Evolutionary conservation across 371 early-diverging fungal genomes (phyloP).

Genomic region (Encephalitozoon romaleae): DNA sequence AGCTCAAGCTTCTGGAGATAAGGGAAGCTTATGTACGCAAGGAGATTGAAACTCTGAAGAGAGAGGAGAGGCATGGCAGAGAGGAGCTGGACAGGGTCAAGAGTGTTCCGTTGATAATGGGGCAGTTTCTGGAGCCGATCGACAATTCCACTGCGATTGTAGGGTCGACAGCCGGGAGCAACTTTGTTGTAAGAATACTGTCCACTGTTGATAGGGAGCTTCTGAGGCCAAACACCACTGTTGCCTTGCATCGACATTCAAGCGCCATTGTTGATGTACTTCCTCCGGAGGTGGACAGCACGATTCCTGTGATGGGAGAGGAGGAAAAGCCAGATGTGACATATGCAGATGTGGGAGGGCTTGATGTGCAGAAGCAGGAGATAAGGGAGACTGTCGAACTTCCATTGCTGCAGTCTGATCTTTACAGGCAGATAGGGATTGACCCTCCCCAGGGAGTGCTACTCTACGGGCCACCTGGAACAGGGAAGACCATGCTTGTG

Average conservation of each 20-base stretch:
- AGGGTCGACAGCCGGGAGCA: conserved; percentile 85
- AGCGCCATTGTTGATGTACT: conserved; percentile 71
- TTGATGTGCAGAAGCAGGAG: conserved; percentile 84
- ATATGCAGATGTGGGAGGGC: conserved; percentile 97
- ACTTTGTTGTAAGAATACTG: conserved; percentile 86
- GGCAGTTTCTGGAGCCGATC: conserved; percentile 95
- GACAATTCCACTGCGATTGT: conserved; percentile 94
- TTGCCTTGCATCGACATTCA: conserved; percentile 93
- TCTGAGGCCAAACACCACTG: conserved; percentile 86
- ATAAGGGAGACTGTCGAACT: conserved; percentile 92
- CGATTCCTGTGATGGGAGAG: conserved; percentile 59
- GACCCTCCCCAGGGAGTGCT: conserved; percentile 87
- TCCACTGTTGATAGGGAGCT: conserved; percentile 93
- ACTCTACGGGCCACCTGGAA: conserved; percentile 94
- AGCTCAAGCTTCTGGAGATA: conserved; percentile 78
- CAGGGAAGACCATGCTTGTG: conserved; percentile 94
- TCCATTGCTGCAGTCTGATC: conserved; percentile 85
- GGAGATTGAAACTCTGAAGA: conserved; percentile 85
- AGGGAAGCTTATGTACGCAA: conserved; percentile 98
- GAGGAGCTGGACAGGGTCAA: conserved; percentile 96
- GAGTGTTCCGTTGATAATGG: conserved; percentile 94
- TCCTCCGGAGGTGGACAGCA: conserved; percentile 63
- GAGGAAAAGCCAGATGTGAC: conserved; percentile 64
- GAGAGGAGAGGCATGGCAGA: conserved; percentile 74
- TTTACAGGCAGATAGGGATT: conserved; percentile 86